These are phyloP conservation scores for Thalassiosira exigua DNA, from an alignment of 352 stramenopile species.

Conservation along the genomic window DNA sequence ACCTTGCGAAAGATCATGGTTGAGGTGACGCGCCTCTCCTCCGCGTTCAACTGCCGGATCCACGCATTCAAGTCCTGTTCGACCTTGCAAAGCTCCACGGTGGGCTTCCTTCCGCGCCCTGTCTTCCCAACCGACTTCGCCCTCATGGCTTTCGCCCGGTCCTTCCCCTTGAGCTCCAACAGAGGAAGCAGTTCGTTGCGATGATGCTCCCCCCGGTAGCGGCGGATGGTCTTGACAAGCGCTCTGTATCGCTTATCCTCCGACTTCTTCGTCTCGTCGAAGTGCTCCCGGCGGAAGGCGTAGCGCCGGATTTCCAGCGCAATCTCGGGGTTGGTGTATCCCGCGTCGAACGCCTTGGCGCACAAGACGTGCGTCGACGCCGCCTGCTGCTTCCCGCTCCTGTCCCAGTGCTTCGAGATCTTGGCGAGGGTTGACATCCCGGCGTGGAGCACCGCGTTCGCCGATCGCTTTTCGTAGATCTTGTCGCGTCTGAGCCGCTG, in stretches of 20 bases:
- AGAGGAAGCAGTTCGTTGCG: background rate
- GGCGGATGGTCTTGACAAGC: background rate
- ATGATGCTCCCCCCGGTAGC: background rate
- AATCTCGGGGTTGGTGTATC: slow-evolving; percentile 6
- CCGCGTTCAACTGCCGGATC: background rate
- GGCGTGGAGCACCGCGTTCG: background rate
- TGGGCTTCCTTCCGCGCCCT: background rate
- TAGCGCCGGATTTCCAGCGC: slow-evolving; percentile 7
- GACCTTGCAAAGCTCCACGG: background rate
- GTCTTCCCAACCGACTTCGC: background rate
- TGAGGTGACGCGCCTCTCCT: slow-evolving; percentile 7
- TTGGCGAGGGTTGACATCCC: background rate
- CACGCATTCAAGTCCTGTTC: background rate
- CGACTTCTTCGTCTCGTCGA: background rate
- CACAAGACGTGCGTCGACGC: background rate
- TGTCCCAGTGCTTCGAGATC: slow-evolving; percentile 15
- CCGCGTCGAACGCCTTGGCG: background rate
- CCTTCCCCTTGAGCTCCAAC: background rate
- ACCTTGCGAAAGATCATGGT: slow-evolving; percentile 9
- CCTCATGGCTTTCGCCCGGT: background rate
- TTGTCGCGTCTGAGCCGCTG: background rate
- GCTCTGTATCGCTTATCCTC: slow-evolving; percentile 1
- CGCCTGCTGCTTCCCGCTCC: background rate
- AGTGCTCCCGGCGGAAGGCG: slow-evolving; percentile 3
- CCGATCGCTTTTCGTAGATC: slow-evolving; percentile 11